Conservation (phyloP, 176 grass and related monocot species). For the Ananas comosus region DNA sequence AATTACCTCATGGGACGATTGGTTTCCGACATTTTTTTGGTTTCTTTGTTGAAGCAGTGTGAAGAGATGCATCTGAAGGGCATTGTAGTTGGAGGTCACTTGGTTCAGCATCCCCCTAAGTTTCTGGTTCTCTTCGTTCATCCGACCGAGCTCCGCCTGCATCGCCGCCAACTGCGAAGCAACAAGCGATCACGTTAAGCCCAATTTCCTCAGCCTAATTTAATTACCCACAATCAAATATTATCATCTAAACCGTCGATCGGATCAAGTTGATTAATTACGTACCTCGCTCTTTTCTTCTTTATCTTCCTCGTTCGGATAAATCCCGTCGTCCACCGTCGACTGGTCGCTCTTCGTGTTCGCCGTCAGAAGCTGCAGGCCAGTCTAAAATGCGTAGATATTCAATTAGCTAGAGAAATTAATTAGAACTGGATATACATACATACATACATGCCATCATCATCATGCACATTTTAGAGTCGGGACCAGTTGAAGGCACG, state of each 20-base stretch:
- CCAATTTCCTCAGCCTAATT: background rate
- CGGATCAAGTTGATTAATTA: background rate
- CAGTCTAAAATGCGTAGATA: background rate
- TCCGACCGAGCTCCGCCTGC: constrained; percentile 56
- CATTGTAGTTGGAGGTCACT: constrained; percentile 66
- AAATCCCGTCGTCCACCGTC: constrained; percentile 43
- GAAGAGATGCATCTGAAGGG: constrained; percentile 68
- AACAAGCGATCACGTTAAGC: background rate
- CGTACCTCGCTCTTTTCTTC: constrained; percentile 48
- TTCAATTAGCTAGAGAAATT: background rate
- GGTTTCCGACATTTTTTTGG: constrained; percentile 9
- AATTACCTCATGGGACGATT: constrained; percentile 16
- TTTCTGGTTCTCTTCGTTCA: constrained; percentile 92
- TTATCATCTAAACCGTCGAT: too few relatives aligned
- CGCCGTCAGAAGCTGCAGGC: constrained; percentile 37
- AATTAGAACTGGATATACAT: too few relatives aligned
- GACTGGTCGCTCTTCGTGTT: constrained; percentile 75
- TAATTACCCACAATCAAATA: too few relatives aligned
- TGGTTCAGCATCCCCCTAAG: constrained; percentile 62
- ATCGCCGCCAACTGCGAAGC: constrained; percentile 39
- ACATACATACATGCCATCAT: too few relatives aligned
- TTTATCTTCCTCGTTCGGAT: constrained; percentile 23
- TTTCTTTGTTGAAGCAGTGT: constrained; percentile 51
- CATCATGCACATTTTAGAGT: too few relatives aligned
- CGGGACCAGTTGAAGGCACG: too few relatives aligned